These are phyloP conservation scores for Annulohypoxylon truncatum DNA, from an alignment of 2,329 filamentous ascomycete species.

Conservation along the genomic window DNA sequence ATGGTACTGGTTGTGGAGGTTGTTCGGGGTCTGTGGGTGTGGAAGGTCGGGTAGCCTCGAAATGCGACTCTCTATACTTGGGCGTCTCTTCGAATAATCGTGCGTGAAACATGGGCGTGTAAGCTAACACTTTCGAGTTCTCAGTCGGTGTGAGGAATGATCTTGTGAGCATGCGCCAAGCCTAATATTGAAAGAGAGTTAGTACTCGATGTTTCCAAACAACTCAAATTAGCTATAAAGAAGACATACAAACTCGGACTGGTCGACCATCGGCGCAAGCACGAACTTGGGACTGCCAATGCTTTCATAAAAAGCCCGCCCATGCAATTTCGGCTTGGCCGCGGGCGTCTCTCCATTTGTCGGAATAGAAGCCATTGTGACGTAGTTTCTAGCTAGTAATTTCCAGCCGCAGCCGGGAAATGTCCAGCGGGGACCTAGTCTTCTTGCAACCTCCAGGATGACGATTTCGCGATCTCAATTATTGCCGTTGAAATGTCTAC, in stretches of 20 bases:
- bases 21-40: constrained; percentile 19
- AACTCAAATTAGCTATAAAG: not conserved
- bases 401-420: constrained; percentile 38
- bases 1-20: constrained; percentile 56
- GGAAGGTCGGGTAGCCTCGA: constrained; percentile 71
- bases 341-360: constrained; percentile 44
- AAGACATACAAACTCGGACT: constrained; percentile 89
- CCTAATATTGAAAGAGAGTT: constrained; percentile 62
- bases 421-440: constrained; percentile 23
- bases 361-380: constrained; percentile 46
- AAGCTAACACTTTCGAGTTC: constrained; percentile 78
- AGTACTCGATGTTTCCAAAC: constrained; percentile 10
- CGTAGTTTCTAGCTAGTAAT: constrained; percentile 31
- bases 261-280: constrained; percentile 97
- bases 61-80: constrained; percentile 82
- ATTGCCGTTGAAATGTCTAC: not conserved
- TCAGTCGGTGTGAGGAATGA: constrained; percentile 82
- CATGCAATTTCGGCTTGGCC: constrained; percentile 72
- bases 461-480: not conserved
- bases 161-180: constrained; percentile 95
- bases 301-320: constrained; percentile 92
- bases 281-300: constrained; percentile 92
- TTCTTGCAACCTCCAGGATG: constrained; percentile 30
- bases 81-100: constrained; percentile 83
- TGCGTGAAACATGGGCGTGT: constrained; percentile 96